These are phyloP conservation scores for Fusarium chaquense DNA, from an alignment of 2,329 filamentous ascomycete genomes.

Conservation along the genomic window DNA sequence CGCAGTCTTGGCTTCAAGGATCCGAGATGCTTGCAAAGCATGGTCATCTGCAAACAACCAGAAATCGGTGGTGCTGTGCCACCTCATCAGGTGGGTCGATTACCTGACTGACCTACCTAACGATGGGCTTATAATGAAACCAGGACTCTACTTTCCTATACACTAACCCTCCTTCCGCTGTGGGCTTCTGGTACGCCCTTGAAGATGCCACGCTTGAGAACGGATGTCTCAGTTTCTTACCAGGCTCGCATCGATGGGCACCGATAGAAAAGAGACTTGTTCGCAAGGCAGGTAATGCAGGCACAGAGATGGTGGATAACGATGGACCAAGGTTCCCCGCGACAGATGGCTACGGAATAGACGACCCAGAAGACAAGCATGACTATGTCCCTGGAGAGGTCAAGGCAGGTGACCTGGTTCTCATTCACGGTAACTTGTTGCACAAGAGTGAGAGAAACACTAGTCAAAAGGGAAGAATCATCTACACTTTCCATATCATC, in stretches of 20 bases:
- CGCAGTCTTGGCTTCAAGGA: slow-evolving; percentile 78
- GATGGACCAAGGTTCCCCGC: slow-evolving; percentile 72
- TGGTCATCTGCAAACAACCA: slow-evolving; percentile 99
- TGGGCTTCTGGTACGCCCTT: slow-evolving; percentile 97
- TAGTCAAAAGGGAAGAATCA: slow-evolving; percentile 87
- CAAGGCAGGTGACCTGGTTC: slow-evolving; percentile 87
- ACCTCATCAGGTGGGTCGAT: slow-evolving; percentile 75
- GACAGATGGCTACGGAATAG: slow-evolving; percentile 61
- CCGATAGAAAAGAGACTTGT: slow-evolving; percentile 81
- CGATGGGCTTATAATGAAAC: neutral
- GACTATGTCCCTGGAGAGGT: slow-evolving; percentile 85
- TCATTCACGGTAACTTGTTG: slow-evolving; percentile 95
- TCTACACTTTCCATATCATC: slow-evolving; percentile 98
- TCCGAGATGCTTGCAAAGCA: slow-evolving; percentile 86
- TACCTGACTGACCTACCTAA: rapidly evolving
- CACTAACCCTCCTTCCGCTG: slow-evolving; percentile 86
- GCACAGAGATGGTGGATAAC: slow-evolving; percentile 80
- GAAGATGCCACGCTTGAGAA: slow-evolving; percentile 91
- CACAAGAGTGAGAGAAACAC: slow-evolving; percentile 97
- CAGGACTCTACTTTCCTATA: slow-evolving; percentile 95
- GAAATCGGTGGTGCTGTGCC: slow-evolving; percentile 94
- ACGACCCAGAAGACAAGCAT: slow-evolving; percentile 54
- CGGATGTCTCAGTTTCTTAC: slow-evolving; percentile 88
- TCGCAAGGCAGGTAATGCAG: slow-evolving; percentile 63
- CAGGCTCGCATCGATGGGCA: slow-evolving; percentile 81